A percentile compares a stretch with the other conserved stretches of the same genome.
Conservation (phyloP, 148 eudicot genomes). For the Rhododendron henanense region DNA sequence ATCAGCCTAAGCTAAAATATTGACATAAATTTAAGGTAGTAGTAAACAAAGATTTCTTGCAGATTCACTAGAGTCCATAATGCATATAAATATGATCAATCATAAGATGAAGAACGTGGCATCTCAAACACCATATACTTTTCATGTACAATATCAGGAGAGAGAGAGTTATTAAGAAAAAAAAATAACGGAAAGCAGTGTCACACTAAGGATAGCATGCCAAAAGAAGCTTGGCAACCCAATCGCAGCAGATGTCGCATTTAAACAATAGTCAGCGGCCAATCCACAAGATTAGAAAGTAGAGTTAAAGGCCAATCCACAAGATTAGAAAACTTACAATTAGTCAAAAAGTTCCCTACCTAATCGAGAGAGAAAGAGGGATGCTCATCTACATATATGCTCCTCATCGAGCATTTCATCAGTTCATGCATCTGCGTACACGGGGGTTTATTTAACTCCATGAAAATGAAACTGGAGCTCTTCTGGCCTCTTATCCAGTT, state of each 20-base stretch:
- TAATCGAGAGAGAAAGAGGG: background rate
- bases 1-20: background rate
- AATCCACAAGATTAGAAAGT: background rate
- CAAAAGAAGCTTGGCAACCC: constrained; percentile 1
- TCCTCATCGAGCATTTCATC: background rate
- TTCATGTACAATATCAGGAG: background rate
- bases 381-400: background rate
- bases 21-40: background rate
- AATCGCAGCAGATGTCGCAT: background rate
- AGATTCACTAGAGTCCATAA: background rate
- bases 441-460: background rate
- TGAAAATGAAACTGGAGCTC: background rate
- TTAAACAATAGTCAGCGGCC: background rate
- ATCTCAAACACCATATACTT: background rate
- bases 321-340: background rate
- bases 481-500: background rate
- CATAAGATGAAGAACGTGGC: background rate
- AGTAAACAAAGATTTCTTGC: background rate
- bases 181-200: background rate
- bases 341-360: background rate
- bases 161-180: background rate
- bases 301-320: background rate
- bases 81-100: background rate
- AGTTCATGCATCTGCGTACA: background rate
- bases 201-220: background rate